phyloP scores from a whole-genome alignment of 116 monocot genomes.

The Papilionanthe hybrid region DNA sequence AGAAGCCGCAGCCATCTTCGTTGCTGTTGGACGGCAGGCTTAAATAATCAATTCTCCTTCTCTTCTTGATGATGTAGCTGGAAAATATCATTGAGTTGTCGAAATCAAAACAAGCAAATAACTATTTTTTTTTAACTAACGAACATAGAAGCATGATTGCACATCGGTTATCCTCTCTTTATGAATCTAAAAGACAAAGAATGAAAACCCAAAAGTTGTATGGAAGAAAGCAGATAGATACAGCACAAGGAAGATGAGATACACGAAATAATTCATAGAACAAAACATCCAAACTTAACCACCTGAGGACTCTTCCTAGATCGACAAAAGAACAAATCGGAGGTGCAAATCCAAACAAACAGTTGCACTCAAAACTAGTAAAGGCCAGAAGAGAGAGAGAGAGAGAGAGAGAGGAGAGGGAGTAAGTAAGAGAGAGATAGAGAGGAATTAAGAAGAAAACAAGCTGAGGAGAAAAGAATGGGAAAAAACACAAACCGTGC shows the following conservation, averaged over 20 bases:
- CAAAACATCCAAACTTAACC: constrained; percentile 33
- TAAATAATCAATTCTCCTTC: background rate
- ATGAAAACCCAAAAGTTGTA: constrained; percentile 13
- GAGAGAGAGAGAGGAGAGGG: constrained; percentile 8
- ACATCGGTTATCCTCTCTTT: background rate
- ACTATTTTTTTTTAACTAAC: constrained; percentile 13
- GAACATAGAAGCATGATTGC: constrained; percentile 32
- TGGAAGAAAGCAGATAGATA: constrained; percentile 8
- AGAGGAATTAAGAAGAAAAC: background rate
- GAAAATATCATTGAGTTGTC: constrained; percentile 26
- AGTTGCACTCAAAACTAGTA: constrained; percentile 48
- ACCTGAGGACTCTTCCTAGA: constrained; percentile 30
- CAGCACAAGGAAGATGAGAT: background rate
- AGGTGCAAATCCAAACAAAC: constrained; percentile 44
- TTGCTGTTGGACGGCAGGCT: background rate
- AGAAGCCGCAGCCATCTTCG: constrained; percentile 41
- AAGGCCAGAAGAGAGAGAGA: constrained; percentile 14
- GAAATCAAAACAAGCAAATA: constrained; percentile 31
- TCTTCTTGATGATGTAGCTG: constrained; percentile 12
- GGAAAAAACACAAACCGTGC: constrained; percentile 6
- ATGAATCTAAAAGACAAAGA: constrained; percentile 11
- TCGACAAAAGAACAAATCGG: constrained; percentile 55
- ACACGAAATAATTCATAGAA: constrained; percentile 1
- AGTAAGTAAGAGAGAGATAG: constrained; percentile 10
- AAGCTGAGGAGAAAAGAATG: background rate